phyloP scores from a whole-genome alignment of 495 filamentous ascomycete genomes.

The Xylaria venustula region DNA sequence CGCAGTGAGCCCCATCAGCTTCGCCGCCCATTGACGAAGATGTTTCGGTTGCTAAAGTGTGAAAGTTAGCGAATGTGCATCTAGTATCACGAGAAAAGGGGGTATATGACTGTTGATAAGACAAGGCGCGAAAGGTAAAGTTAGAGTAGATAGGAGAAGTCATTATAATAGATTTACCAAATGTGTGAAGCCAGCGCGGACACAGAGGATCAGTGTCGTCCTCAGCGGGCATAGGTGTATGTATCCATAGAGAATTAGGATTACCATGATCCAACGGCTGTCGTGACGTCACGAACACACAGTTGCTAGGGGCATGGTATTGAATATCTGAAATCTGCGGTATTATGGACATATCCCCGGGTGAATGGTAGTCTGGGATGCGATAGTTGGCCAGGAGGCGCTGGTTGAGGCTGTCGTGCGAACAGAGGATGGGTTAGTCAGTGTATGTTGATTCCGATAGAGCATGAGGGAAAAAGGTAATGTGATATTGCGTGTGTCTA shows the following conservation, averaged over 20 bases:
- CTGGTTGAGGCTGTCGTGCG: constrained; percentile 4
- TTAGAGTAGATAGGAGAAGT: neutral
- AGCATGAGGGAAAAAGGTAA: neutral
- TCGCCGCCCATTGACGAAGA: neutral
- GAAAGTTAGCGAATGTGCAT: neutral
- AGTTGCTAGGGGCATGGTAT: constrained; percentile 26
- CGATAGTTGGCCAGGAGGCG: constrained; percentile 3
- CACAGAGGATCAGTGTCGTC: neutral
- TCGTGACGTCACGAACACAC: constrained; percentile 28
- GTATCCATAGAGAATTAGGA: neutral
- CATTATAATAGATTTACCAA: neutral
- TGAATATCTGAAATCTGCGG: constrained; percentile 27
- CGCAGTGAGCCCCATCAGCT: constrained; percentile 11
- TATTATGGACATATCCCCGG: neutral
- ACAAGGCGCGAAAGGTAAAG: neutral
- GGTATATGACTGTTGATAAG: too few relatives aligned
- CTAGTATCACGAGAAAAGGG: too few relatives aligned
- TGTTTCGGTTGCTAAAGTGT: neutral
- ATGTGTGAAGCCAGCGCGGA: constrained; percentile 18
- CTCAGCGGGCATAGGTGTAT: constrained; percentile 9
- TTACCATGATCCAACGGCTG: neutral
- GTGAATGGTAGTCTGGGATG: too few relatives aligned
- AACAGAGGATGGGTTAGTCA: neutral
- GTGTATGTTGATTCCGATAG: neutral
- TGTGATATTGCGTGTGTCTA: neutral